Evolutionary conservation across 306 rosid species (phyloP), one percentile per base, ranked within the genome.

Genomic region (Rosa rugosa): DNA sequence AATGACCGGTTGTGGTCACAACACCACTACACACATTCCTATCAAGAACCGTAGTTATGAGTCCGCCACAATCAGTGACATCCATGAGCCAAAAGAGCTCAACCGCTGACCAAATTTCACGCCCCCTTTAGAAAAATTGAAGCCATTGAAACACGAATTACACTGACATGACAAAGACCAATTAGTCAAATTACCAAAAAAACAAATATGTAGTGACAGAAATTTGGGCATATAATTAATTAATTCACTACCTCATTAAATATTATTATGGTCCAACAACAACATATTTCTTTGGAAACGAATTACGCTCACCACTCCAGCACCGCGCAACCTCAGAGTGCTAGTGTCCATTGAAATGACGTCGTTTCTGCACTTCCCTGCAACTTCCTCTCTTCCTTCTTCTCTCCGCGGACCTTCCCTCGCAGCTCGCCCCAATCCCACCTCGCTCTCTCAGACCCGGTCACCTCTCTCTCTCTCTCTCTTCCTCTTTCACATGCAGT

Each of bases 311-410:
- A 22, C 14, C 17, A 3, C 66, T 3, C 42, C 69, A 63, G 11
- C n/a, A 13, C 69, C 18, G 20, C 18, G 10, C 68, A 63, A 14
- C 69, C 22, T 34, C 22, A 38, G 11, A 31, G 46, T 60, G 14
- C 36, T 20, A 45, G 49, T 54, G 23, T 46, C 45, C 70, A 31
- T 54, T 60, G 72, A 38, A 69, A 94, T 94, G 99, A 85, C 90
- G 81, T 91, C 97, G 78, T 75, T 94, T 86, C 75, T 80, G 50
- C 36, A 76, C 81, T 46, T 85, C n/a, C 83, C 89, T 36, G 79
- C 87, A 42, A 53, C 87, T 67, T 84, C 87, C 31, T 46, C 85
- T 23, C 86, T 89, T 44, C 80, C 88, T 31, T 31, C 68, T 72
- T 57, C 86, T 72, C 79, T 81, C 68, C 75, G 50, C 42, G 81